Evolutionary conservation across 768 basidiomycete species (phyloP), one percentile per base, ranked within the genome.

Genomic region (Leccinum olivaceopallidum): DNA sequence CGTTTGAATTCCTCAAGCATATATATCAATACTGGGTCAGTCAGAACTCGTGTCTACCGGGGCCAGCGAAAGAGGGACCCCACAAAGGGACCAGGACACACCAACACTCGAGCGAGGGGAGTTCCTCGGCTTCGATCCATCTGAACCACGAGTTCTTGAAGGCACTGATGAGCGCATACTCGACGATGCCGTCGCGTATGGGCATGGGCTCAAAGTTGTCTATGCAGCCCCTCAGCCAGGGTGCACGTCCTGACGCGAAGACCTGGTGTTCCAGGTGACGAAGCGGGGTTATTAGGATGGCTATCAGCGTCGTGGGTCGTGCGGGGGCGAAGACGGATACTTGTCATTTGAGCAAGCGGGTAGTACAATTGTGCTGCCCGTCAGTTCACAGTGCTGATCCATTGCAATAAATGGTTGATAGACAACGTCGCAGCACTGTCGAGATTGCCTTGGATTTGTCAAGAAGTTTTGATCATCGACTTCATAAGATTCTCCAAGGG

Each of bases 331-430:
- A 28, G 16, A 51, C 88, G 69, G 73, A 93, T 86, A 95, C 74
- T 90, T 88, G 58, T 88, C 86, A 63, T 92, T 82, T 13, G 81
- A 73, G 71, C 94, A 94, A 59, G 76, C 71, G 47, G 90, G 86
- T 18, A 79, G 69, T 58, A 90, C 79, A 6, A 86, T 85, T 39
- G 76, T 71, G 36, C 66, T 64, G 30, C 72, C 69, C 4, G 85
- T 85, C 66, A 94, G 83, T 20, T 83, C 80, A 71, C 89, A 92
- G 73, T 89, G 73, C 88, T 90, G 64, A 97, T 83, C 97, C 97
- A 99, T 48, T 97, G 82, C 94, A 95, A 98, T 77, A 98, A 98
- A 75, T 98, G 95, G 68, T 95, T 91, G 56, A 96, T 83, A 4
- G 87, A 85, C 3, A 91, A 67, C 2, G 83, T 81, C 1, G 90